Evolutionary conservation across 2,329 filamentous ascomycete genomes (phyloP), one percentile per base, ranked within the genome.

Genomic region (Trichoderma cornu-damae): DNA sequence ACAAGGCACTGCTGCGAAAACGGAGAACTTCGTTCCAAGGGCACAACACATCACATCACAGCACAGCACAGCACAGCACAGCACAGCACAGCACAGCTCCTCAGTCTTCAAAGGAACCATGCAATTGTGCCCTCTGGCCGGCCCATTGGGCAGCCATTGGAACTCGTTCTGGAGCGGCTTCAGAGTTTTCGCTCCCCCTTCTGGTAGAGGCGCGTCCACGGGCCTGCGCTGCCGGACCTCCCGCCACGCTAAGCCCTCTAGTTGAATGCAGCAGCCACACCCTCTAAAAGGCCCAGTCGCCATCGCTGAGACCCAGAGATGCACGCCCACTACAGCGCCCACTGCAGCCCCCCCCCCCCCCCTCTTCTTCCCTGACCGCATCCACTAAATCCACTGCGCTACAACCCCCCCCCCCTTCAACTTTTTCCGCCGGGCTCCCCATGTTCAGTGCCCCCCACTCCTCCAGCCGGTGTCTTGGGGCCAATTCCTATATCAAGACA

Each of bases 161-260:
- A 48, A 30, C 22, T 48, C 34, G 34, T 48, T 48, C 34, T 48
- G 34, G 44, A 48, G 44, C 28, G 20, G n/a, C 4, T 42, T 14
- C 49, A 40, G 26, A 52, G 22, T 51, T 30, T 51, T 40, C 26
- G n/a, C n/a, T n/a, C n/a, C n/a, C n/a, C n/a, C n/a, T n/a, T n/a
- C n/a, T n/a, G n/a, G n/a, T n/a, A n/a, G n/a, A n/a, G n/a, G n/a
- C n/a, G n/a, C n/a, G n/a, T n/a, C n/a, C n/a, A n/a, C n/a, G n/a
- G n/a, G n/a, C n/a, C 47, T 26, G 37, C 54, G 58, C 38, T 59
- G 57, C 59, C 59, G 59, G 66, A 64, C 66, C 60, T 68, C 64
- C 66, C 66, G 66, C 66, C 60, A 58, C 66, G 62, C 66, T 68
- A 68, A 59, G 52, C 59, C 59, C n/a, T 67, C 62, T 66, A 66